A percentile compares a stretch with the other conserved stretches of the same genome.
Conservation (phyloP, 768 basidiomycete species). For the Suillus sp. region DNA sequence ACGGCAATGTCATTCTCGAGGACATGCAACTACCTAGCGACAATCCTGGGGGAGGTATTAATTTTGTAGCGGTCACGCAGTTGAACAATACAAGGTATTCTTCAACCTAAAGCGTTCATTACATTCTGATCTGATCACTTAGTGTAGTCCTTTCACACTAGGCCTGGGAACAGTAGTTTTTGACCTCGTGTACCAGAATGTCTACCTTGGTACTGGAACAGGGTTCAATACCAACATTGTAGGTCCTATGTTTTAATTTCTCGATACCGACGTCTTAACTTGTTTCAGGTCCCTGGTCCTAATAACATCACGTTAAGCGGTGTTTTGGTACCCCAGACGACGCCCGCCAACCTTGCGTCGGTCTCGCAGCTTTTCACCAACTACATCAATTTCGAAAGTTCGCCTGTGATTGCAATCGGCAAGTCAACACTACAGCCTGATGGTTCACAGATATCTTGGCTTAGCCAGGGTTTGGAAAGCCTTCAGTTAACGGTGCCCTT, state of each 20-base stretch:
- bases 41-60: slow-evolving; percentile 65
- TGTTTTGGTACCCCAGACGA: slow-evolving; percentile 54
- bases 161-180: slow-evolving; percentile 69
- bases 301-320: slow-evolving; percentile 65
- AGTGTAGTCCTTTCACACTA: slow-evolving; percentile 62
- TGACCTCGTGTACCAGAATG: slow-evolving; percentile 56
- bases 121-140: slow-evolving; percentile 7
- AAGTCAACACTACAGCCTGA: slow-evolving; percentile 58
- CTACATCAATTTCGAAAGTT: slow-evolving; percentile 65
- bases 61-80: slow-evolving; percentile 58
- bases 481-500: slow-evolving; percentile 68
- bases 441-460: slow-evolving; percentile 63
- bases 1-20: slow-evolving; percentile 52
- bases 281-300: slow-evolving; percentile 46
- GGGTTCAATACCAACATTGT: slow-evolving; percentile 55
- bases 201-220: slow-evolving; percentile 58
- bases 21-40: slow-evolving; percentile 70
- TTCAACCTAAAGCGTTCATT: background rate
- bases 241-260: slow-evolving; percentile 20
- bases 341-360: slow-evolving; percentile 43
- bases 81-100: slow-evolving; percentile 59
- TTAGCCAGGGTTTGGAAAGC: slow-evolving; percentile 58
- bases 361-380: slow-evolving; percentile 69
- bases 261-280: slow-evolving; percentile 10
- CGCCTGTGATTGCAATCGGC: slow-evolving; percentile 62